These are phyloP conservation scores for Colletotrichum melonis DNA, from an alignment of 2,329 filamentous ascomycete genomes.

Conservation along the genomic window DNA sequence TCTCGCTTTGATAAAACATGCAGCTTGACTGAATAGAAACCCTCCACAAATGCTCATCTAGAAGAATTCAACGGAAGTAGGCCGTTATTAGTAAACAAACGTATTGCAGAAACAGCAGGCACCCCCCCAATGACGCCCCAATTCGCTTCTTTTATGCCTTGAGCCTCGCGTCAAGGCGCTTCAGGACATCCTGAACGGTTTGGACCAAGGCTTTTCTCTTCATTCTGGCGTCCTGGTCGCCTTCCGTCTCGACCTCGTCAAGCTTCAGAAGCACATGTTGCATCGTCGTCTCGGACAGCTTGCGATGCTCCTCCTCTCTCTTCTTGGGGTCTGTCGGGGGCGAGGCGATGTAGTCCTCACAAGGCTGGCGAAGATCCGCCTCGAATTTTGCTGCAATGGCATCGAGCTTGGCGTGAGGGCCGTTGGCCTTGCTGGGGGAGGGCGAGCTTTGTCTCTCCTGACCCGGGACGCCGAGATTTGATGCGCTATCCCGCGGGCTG, in stretches of 20 bases:
- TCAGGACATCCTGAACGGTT: slow-evolving; percentile 75
- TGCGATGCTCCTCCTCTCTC: slow-evolving; percentile 79
- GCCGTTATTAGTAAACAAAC: slow-evolving; percentile 16
- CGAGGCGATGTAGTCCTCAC: slow-evolving; percentile 67
- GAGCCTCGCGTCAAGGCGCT: slow-evolving; percentile 66
- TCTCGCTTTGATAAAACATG: slow-evolving; percentile 34
- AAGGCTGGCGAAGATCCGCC: slow-evolving; percentile 72
- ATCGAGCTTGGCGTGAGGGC: slow-evolving; percentile 71
- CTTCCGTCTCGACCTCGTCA: slow-evolving; percentile 80
- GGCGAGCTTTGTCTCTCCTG: slow-evolving; percentile 50
- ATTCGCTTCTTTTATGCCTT: not conserved
- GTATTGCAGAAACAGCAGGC: slow-evolving; percentile 18
- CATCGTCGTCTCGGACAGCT: slow-evolving; percentile 80
- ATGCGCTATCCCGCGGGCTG: slow-evolving; percentile 57
- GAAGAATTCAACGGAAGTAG: slow-evolving; percentile 1
- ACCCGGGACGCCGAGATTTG: slow-evolving; percentile 47
- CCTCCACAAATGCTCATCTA: slow-evolving; percentile 9
- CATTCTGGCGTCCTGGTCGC: slow-evolving; percentile 71
- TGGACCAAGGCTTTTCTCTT: slow-evolving; percentile 79
- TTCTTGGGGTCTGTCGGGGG: slow-evolving; percentile 76
- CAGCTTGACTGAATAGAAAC: slow-evolving; percentile 10
- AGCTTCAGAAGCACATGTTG: slow-evolving; percentile 81
- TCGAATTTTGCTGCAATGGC: slow-evolving; percentile 74
- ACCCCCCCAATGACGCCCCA: not conserved
- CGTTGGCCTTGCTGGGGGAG: slow-evolving; percentile 48